Conservation (phyloP, 352 stramenopile genomes). For the Pythium sukuiense region DNA sequence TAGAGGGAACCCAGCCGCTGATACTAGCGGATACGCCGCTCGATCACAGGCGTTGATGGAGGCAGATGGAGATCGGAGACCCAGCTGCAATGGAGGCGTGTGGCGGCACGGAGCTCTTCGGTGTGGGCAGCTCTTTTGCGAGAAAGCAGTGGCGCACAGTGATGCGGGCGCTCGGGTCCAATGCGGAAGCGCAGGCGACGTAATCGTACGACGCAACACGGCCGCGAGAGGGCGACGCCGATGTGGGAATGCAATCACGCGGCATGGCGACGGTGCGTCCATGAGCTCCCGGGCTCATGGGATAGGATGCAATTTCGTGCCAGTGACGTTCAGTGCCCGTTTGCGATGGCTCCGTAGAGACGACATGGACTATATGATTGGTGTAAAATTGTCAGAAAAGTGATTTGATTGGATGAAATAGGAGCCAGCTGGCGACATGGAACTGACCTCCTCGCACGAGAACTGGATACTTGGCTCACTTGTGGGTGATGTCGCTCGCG, state of each 20-base stretch:
- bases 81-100: background rate
- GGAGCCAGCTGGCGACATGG: background rate
- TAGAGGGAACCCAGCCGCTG: background rate
- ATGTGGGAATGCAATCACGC: background rate
- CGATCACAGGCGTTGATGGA: background rate
- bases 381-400: background rate
- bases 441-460: background rate
- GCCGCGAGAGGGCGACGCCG: background rate
- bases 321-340: background rate
- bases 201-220: no score
- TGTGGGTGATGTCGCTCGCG: background rate
- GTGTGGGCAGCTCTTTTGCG: background rate
- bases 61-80: background rate
- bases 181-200: background rate
- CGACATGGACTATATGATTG: slow-evolving; percentile 1
- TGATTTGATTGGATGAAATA: slow-evolving; percentile 3
- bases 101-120: background rate
- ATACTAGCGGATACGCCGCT: background rate
- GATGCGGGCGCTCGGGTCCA: no score
- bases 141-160: no score
- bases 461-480: background rate
- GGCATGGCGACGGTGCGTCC: background rate
- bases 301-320: background rate
- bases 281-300: background rate
- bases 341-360: background rate